Base-by-base conservation (phyloP, 192 early-diverging fungal species). In the Phycomyces nitens region DNA sequence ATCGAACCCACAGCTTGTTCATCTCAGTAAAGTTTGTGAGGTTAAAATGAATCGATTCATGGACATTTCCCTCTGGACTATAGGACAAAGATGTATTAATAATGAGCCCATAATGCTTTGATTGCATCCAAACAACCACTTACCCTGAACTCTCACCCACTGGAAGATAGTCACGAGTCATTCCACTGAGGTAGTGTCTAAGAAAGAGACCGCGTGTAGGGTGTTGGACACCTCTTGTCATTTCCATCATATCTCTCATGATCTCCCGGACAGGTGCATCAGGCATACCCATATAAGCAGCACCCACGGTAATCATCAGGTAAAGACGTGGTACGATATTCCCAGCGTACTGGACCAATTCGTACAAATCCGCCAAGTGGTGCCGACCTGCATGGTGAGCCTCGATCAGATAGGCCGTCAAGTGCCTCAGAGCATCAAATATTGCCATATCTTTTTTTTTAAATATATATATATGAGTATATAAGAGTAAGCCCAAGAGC, bases 1-100 rank as follows among this genome's bases (percentile, higher is more conserved):
- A 73, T 0, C 98, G 91, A 11, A 99, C 98, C 98, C 98, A 99
- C 16, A 99, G 84, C 80, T 99, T 99, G 80, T 99, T 99, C 95
- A 97, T 99, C 80, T 99, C 98, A 39, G 94, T 92, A 80, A 98
- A 98, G 69, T 99, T 98, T 49, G 91, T 94, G 40, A 99, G 76
- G 62, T 93, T 96, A 68, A 99, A 99, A 43, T 92, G 86, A 64
- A 97, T 96, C 3, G 95, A 94, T 73, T 98, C 95, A 58, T 86
- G 74, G 53, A 97, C 81, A 58, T 88, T 92, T 58, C 95, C 96
- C 66, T 89, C 88, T 4, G 88, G 82, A 20, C 91, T 89, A 60
- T 14, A 40, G 88, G 81, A 20, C 90, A 88, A 60, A 11, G 43
- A 18, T 34, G 29, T 63, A 39, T 39, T 5, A 39, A 22, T 16